Conservation (phyloP, 1,284 basidiomycete species). For the Pseudozyma thailandica region DNA sequence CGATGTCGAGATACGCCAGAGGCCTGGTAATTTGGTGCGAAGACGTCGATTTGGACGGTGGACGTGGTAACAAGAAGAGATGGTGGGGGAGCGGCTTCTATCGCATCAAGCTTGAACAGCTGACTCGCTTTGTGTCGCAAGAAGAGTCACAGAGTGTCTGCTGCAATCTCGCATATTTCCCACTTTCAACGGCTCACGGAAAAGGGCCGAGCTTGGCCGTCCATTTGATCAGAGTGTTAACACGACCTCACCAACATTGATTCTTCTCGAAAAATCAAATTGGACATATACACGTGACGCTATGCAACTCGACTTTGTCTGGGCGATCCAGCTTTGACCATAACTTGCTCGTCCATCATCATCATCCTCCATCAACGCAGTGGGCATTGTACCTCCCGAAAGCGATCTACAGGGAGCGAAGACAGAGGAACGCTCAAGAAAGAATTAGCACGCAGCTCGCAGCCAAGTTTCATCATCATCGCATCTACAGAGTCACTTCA, state of each 20-base stretch:
- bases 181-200: slow-evolving; percentile 1
- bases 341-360: background rate
- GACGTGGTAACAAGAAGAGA: background rate
- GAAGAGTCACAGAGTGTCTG: slow-evolving; percentile 7
- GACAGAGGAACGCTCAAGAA: too few species aligned
- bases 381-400: background rate
- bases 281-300: slow-evolving; percentile 26
- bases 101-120: slow-evolving; percentile 7
- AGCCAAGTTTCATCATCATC: too few species aligned
- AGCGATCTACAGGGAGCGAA: background rate
- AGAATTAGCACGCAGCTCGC: too few species aligned
- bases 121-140: slow-evolving; percentile 12
- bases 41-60: background rate
- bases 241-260: background rate
- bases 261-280: background rate
- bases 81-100: slow-evolving; percentile 3
- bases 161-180: background rate
- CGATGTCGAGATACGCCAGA: too few species aligned
- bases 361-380: background rate
- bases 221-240: background rate
- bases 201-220: background rate
- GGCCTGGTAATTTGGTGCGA: too few species aligned
- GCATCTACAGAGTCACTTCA: too few species aligned
- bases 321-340: slow-evolving; percentile 10
- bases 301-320: slow-evolving; percentile 6